Evolutionary conservation across 768 basidiomycete species (phyloP).

Genomic region (Xerocomus potaroensis): DNA sequence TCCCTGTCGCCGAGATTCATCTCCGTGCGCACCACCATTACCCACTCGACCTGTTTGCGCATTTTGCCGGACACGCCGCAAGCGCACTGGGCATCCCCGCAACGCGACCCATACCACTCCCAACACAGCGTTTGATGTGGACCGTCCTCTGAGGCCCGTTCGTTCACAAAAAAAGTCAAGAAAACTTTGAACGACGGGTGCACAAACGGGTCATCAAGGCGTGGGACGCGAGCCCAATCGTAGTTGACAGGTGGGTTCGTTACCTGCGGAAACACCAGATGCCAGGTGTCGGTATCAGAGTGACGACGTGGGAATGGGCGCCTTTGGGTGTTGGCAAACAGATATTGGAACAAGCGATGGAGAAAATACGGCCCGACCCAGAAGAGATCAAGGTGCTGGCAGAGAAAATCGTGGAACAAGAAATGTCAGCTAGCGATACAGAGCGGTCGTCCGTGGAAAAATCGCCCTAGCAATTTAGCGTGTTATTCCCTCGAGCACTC

Average conservation of each 20-base stretch:
- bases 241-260: constrained; percentile 74
- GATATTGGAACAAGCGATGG: constrained; percentile 34
- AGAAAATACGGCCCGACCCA: constrained; percentile 29
- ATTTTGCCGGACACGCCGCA: constrained; percentile 82
- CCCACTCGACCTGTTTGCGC: constrained; percentile 73
- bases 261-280: constrained; percentile 75
- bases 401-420: constrained; percentile 38
- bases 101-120: constrained; percentile 60
- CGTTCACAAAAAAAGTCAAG: constrained; percentile 89
- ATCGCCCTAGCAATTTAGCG: not conserved
- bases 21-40: constrained; percentile 70
- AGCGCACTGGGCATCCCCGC: constrained; percentile 79
- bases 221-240: constrained; percentile 79
- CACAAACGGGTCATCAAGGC: constrained; percentile 88
- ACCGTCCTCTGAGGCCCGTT: constrained; percentile 87
- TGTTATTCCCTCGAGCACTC: not conserved
- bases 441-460: not conserved
- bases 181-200: constrained; percentile 86
- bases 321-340: constrained; percentile 48
- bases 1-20: constrained; percentile 80
- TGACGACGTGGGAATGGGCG: constrained; percentile 70
- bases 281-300: constrained; percentile 84
- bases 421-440: constrained; percentile 14
- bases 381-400: constrained; percentile 38
- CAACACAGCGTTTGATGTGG: constrained; percentile 74